phyloP scores from a whole-genome alignment of 2,329 filamentous ascomycete species.

The Neopestalotiopsis clavispora region DNA sequence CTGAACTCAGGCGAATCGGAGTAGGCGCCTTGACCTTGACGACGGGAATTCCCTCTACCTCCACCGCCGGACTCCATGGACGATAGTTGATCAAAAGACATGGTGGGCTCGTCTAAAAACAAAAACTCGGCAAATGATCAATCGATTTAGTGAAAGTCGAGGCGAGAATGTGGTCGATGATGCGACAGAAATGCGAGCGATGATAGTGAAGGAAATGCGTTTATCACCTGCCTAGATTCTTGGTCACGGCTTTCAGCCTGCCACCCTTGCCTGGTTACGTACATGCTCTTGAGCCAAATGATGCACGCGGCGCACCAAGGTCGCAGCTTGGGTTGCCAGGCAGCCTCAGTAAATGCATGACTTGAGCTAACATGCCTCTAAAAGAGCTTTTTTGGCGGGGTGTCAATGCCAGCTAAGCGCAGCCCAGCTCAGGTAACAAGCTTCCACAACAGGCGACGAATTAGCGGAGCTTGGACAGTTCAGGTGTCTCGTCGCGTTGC shows the following conservation, averaged over 20 bases:
- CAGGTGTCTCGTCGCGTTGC: slow-evolving; percentile 14
- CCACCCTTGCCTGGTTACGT: slow-evolving; percentile 8
- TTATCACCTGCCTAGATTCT: slow-evolving; percentile 8
- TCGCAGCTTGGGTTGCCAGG: neutral
- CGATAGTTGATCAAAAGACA: slow-evolving; percentile 92
- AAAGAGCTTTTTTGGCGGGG: neutral
- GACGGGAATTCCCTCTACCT: slow-evolving; percentile 44
- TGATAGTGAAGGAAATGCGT: neutral
- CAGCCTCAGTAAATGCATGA: slow-evolving; percentile 4
- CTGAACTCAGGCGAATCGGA: slow-evolving; percentile 93
- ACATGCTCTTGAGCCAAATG: neutral
- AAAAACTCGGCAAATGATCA: neutral
- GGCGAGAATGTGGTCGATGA: neutral
- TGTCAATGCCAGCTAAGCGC: neutral
- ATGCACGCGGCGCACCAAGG: neutral
- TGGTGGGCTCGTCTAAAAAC: slow-evolving; percentile 42
- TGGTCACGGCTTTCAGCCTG: neutral
- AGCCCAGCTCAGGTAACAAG: neutral
- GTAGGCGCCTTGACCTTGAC: slow-evolving; percentile 70
- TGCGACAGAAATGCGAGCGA: neutral
- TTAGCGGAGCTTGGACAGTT: slow-evolving; percentile 1
- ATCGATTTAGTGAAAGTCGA: neutral
- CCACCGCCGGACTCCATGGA: slow-evolving; percentile 82
- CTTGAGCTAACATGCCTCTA: neutral
- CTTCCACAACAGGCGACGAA: neutral